Conservation (phyloP, 2,329 filamentous ascomycete genomes). For the Monilinia fructigena region DNA sequence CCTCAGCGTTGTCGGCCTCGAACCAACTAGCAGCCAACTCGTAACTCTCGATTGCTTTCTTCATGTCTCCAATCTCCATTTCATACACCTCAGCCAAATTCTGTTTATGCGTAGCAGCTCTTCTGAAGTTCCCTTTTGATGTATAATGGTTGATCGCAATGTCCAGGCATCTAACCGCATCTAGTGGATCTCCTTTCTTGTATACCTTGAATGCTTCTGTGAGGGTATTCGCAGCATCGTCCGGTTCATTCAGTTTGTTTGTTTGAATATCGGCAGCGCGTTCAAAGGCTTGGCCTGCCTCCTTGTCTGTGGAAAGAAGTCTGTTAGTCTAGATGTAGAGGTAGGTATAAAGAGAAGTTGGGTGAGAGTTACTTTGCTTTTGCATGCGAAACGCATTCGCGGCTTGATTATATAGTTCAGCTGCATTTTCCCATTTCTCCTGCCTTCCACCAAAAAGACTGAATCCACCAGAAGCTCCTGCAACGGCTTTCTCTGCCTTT, state of each 20-base stretch:
- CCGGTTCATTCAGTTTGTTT: slow-evolving; percentile 80
- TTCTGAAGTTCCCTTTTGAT: slow-evolving; percentile 82
- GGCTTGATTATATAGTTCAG: slow-evolving; percentile 82
- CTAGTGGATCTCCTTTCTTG: slow-evolving; percentile 77
- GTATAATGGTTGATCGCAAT: slow-evolving; percentile 84
- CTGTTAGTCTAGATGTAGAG: slow-evolving; percentile 17
- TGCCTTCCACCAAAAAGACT: slow-evolving; percentile 82
- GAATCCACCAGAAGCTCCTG: slow-evolving; percentile 76
- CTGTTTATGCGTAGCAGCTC: slow-evolving; percentile 89
- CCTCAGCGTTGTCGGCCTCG: slow-evolving; percentile 79
- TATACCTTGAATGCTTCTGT: slow-evolving; percentile 96
- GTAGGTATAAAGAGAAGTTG: neutral
- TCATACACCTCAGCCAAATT: slow-evolving; percentile 85
- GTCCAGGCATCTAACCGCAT: slow-evolving; percentile 77
- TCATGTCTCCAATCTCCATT: slow-evolving; percentile 72
- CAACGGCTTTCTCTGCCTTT: slow-evolving; percentile 82
- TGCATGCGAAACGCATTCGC: slow-evolving; percentile 90
- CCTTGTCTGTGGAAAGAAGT: slow-evolving; percentile 57
- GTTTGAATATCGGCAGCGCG: slow-evolving; percentile 78
- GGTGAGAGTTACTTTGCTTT: slow-evolving; percentile 65
- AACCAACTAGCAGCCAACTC: slow-evolving; percentile 87
- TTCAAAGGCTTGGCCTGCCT: slow-evolving; percentile 85
- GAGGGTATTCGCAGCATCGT: slow-evolving; percentile 86
- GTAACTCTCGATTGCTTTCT: slow-evolving; percentile 78
- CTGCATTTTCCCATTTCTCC: slow-evolving; percentile 88